Conservation (phyloP, 345 rosid species). For the Citrus medica region DNA sequence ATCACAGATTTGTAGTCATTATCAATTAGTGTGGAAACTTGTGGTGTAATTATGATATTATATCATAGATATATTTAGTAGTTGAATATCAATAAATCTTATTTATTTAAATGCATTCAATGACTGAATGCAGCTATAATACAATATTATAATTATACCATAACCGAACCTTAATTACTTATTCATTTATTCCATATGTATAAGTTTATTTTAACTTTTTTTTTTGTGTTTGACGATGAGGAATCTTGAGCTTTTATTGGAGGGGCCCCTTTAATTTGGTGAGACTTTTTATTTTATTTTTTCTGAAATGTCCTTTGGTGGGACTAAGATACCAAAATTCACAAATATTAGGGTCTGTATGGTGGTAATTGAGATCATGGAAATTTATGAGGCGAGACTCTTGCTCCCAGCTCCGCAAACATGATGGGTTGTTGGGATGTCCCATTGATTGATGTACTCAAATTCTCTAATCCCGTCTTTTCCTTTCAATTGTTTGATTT, state of each 20-base stretch:
- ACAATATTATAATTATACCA: accelerated
- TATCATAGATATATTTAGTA: accelerated
- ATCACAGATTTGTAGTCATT: neutral
- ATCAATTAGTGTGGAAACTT: neutral
- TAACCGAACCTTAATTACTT: neutral
- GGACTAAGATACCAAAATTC: neutral
- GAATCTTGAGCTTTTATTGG: neutral
- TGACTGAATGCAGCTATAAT: accelerated
- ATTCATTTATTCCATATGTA: no score
- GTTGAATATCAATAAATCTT: accelerated
- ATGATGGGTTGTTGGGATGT: slow-evolving; percentile 55
- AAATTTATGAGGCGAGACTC: neutral
- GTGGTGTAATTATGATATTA: accelerated
- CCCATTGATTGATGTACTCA: slow-evolving; percentile 22
- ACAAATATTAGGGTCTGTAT: neutral
- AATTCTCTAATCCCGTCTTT: slow-evolving; percentile 21
- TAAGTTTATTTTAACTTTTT: neutral
- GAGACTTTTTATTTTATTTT: no score
- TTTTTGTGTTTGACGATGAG: neutral
- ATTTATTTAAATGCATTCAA: accelerated
- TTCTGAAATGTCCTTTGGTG: no score
- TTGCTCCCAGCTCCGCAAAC: slow-evolving; percentile 39
- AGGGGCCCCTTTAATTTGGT: neutral
- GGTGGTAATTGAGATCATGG: neutral
- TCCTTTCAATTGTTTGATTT: neutral